A percentile compares a stretch with the other conserved stretches of the same genome.
These are phyloP conservation scores for Diaporthe longicolla DNA, from an alignment of 2,329 filamentous ascomycete genomes.

Conservation along the genomic window DNA sequence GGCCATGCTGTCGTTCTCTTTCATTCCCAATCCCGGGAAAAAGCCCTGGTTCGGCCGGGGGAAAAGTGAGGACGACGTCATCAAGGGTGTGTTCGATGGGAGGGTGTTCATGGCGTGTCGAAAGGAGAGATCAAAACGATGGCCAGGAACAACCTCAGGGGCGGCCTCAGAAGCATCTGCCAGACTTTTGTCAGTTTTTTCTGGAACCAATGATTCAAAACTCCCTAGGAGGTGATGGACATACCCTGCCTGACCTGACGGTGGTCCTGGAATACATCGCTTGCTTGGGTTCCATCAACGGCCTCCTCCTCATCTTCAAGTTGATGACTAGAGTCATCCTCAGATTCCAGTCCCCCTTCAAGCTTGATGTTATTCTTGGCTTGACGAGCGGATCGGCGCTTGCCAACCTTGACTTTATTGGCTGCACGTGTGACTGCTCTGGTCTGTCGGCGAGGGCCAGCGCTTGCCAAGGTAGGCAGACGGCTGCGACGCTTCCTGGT, in stretches of 20 bases:
- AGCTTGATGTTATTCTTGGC: conserved; percentile 27
- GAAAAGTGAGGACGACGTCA: conserved; percentile 34
- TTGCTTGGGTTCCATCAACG: neutral
- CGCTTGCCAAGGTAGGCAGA: conserved; percentile 31
- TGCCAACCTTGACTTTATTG: conserved; percentile 18
- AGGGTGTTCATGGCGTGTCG: conserved; percentile 39
- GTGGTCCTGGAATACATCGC: conserved; percentile 30
- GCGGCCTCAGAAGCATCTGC: conserved; percentile 2
- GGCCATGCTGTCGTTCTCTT: conserved; percentile 46
- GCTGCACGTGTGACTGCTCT: conserved; percentile 34
- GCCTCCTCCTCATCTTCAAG: conserved; percentile 1
- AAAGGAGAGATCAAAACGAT: conserved; percentile 7
- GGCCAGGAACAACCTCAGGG: neutral
- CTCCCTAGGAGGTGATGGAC: neutral
- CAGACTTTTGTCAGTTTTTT: neutral
- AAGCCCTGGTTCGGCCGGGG: conserved; percentile 2
- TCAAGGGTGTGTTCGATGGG: conserved; percentile 41
- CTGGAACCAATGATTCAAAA: neutral
- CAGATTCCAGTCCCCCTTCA: conserved; percentile 33
- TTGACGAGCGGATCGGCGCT: neutral
- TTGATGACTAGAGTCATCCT: conserved; percentile 26
- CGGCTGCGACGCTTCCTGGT: conserved; percentile 50
- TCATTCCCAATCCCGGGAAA: conserved; percentile 41
- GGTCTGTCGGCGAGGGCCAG: conserved; percentile 42
- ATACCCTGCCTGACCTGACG: conserved; percentile 32